A percentile compares a stretch with the other conserved stretches of the same genome.
phyloP scores from a whole-genome alignment of 495 filamentous ascomycete species.

The Trichoderma asperelloides region DNA sequence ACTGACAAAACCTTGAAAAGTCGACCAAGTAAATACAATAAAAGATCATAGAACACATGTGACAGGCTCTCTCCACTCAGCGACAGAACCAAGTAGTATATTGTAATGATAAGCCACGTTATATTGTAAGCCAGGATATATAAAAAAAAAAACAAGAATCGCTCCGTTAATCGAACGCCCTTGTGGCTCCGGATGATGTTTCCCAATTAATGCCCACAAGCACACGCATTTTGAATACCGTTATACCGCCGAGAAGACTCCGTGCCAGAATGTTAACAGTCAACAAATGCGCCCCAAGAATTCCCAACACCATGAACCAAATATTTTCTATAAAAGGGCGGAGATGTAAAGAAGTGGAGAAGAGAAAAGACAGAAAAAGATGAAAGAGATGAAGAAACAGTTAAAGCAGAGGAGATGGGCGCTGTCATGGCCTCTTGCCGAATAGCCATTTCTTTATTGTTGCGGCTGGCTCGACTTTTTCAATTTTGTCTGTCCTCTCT shows the following conservation, averaged over 20 bases:
- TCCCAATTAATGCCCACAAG: not conserved
- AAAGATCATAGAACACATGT: not conserved
- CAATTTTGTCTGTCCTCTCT: conserved; percentile 24
- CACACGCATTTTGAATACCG: not conserved
- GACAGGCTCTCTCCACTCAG: conserved; percentile 5
- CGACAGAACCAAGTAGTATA: not conserved
- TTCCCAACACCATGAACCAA: not conserved
- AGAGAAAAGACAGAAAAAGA: not conserved
- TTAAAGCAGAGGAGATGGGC: not conserved
- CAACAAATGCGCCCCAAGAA: not conserved
- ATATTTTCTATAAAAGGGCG: not conserved
- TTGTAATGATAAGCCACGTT: not conserved
- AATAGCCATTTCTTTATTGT: conserved; percentile 46
- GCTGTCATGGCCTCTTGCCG: conserved; percentile 20
- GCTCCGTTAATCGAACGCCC: not conserved
- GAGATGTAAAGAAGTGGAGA: not conserved
- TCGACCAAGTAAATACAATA: not conserved
- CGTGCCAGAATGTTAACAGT: not conserved
- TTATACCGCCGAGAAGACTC: not conserved
- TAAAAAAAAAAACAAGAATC: not conserved
- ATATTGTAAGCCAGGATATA: not conserved
- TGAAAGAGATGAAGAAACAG: not conserved
- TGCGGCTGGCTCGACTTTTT: conserved; percentile 23
- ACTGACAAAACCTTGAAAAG: conserved; percentile 29
- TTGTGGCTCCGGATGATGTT: not conserved